These are phyloP conservation scores for Helenozyma baotianmanensis DNA, from an alignment of 805 yeast species.

Conservation along the genomic window DNA sequence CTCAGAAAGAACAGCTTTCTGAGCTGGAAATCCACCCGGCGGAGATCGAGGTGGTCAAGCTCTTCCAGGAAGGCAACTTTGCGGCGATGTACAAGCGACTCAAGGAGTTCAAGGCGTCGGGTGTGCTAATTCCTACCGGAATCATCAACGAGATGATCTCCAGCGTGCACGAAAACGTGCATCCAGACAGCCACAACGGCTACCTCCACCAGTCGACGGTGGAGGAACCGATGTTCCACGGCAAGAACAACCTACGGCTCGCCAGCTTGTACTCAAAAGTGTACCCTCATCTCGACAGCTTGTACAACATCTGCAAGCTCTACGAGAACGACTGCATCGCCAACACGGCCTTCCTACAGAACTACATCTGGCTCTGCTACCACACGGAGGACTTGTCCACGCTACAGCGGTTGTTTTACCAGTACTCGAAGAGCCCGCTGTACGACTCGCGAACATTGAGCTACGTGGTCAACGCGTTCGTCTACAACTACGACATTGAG, in stretches of 20 bases:
- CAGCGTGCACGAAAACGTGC: constrained; percentile 10
- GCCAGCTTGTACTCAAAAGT: constrained; percentile 4
- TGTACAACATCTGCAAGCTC: constrained; percentile 18
- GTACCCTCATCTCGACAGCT: constrained; percentile 17
- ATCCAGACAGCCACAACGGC: constrained; percentile 6
- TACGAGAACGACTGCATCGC: constrained; percentile 14
- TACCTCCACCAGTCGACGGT: constrained; percentile 10
- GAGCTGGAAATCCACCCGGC: constrained; percentile 3
- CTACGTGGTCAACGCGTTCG: constrained; percentile 26
- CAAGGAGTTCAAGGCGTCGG: constrained; percentile 5
- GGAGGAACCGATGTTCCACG: constrained; percentile 11
- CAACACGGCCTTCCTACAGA: constrained; percentile 18
- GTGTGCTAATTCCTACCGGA: constrained; percentile 5
- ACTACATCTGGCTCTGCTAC: constrained; percentile 32
- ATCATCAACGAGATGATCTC: constrained; percentile 12
- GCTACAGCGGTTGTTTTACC: constrained; percentile 18
- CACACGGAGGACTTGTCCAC: constrained; percentile 29
- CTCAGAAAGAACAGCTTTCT: not conserved
- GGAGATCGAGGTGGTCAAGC: constrained; percentile 12
- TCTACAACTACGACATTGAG: constrained; percentile 31
- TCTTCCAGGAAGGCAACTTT: constrained; percentile 10
- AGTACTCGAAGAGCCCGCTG: constrained; percentile 16
- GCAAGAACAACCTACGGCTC: constrained; percentile 8
- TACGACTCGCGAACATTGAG: constrained; percentile 23
- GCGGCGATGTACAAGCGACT: constrained; percentile 8